These are phyloP conservation scores for Neonectria neomacrospora DNA, from an alignment of 2,329 filamentous ascomycete species.

Conservation along the genomic window DNA sequence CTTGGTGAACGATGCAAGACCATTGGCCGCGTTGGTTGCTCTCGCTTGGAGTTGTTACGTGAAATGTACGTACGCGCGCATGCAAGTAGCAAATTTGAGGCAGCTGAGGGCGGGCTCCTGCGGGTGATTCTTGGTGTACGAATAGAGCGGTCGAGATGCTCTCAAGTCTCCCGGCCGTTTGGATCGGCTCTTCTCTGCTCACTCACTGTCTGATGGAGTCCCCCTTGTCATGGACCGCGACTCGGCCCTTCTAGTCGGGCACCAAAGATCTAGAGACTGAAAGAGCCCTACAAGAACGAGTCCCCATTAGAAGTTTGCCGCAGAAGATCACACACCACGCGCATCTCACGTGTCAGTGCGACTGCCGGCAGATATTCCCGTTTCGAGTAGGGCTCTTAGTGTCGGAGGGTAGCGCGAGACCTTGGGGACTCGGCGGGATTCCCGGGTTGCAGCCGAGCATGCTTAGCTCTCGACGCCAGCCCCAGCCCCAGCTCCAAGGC, in stretches of 20 bases:
- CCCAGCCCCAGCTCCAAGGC: background rate
- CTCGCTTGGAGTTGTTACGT: background rate
- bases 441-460: slow-evolving; percentile 1
- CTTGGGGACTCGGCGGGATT: slow-evolving; percentile 8
- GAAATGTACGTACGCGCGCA: background rate
- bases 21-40: background rate
- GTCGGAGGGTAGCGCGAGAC: slow-evolving; percentile 14
- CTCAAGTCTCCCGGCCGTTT: slow-evolving; percentile 1
- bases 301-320: background rate
- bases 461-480: slow-evolving; percentile 13
- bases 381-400: slow-evolving; percentile 14
- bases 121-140: background rate
- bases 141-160: slow-evolving; percentile 5
- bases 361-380: slow-evolving; percentile 10
- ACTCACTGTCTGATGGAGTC: background rate
- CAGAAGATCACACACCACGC: slow-evolving; percentile 14
- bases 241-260: slow-evolving; percentile 9
- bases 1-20: slow-evolving; percentile 9
- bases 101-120: background rate
- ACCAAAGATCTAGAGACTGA: background rate
- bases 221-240: slow-evolving; percentile 6
- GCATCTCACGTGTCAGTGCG: slow-evolving; percentile 22
- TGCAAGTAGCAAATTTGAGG: background rate
- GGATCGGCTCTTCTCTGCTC: background rate
- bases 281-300: slow-evolving; percentile 2